Conservation (phyloP, 305 asterid species). For the Fraxinus baroniana region DNA sequence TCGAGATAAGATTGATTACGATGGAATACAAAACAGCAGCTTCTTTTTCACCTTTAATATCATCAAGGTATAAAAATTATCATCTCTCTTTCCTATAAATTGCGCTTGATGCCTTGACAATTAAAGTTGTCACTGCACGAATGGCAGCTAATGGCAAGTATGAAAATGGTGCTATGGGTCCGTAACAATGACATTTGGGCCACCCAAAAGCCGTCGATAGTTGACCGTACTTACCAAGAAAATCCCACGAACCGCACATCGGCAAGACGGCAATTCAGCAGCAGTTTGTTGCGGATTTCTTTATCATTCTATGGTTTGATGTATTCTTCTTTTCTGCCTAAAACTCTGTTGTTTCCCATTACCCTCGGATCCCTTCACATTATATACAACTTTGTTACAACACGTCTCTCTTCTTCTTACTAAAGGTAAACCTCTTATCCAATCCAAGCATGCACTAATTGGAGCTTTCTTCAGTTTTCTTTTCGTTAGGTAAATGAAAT, state of each 20-base stretch:
- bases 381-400: background rate
- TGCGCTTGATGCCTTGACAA: background rate
- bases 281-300: conserved; percentile 30
- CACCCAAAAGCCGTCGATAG: conserved; percentile 32
- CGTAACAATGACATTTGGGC: conserved; percentile 11
- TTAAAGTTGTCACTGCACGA: background rate
- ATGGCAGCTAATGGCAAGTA: background rate
- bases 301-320: conserved; percentile 12
- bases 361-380: conserved; percentile 33
- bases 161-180: conserved; percentile 27
- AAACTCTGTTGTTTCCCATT: conserved; percentile 19
- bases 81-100: background rate
- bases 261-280: conserved; percentile 37
- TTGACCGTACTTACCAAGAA: conserved; percentile 33
- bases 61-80: no score
- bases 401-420: conserved; percentile 22
- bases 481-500: conserved; percentile 8
- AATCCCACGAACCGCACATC: conserved; percentile 28
- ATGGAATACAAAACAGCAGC: no score
- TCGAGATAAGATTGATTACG: background rate
- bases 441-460: conserved; percentile 17
- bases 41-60: no score
- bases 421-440: background rate
- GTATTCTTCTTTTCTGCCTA: conserved; percentile 8
- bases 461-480: conserved; percentile 1